Evolutionary conservation across 768 basidiomycete genomes (phyloP).

Genomic region (Strobilomyces echinocephalus): DNA sequence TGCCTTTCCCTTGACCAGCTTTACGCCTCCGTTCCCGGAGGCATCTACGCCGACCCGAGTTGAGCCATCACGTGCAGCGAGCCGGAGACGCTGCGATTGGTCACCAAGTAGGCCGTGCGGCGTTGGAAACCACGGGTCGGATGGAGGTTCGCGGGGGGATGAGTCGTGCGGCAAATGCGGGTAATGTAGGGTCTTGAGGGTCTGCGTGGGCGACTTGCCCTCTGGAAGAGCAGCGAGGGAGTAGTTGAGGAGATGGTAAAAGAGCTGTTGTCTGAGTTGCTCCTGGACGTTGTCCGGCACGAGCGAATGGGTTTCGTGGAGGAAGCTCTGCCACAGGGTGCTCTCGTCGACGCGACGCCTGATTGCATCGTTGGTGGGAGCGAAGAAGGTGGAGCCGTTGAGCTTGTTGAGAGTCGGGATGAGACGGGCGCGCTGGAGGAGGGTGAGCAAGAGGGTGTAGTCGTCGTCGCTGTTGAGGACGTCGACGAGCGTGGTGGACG

Average conservation of each 20-base stretch:
- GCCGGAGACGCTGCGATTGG: slow-evolving; percentile 75
- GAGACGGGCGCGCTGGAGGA: slow-evolving; percentile 81
- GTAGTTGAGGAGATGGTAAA: slow-evolving; percentile 91
- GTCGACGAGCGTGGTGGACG: slow-evolving; percentile 69
- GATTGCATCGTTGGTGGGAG: slow-evolving; percentile 92
- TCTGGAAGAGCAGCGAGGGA: slow-evolving; percentile 49
- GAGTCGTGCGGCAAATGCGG: slow-evolving; percentile 57
- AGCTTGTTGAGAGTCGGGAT: slow-evolving; percentile 90
- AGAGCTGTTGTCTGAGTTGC: slow-evolving; percentile 81
- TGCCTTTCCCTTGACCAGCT: slow-evolving; percentile 52
- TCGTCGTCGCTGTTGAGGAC: slow-evolving; percentile 70
- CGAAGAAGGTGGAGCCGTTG: slow-evolving; percentile 81
- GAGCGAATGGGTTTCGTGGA: slow-evolving; percentile 26
- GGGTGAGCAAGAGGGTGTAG: slow-evolving; percentile 66
- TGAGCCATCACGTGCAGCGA: slow-evolving; percentile 46
- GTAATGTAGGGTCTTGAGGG: slow-evolving; percentile 63
- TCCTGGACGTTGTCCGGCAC: slow-evolving; percentile 78
- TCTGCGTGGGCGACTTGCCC: slow-evolving; percentile 29
- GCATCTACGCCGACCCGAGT: slow-evolving; percentile 69
- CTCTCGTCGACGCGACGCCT: slow-evolving; percentile 38
- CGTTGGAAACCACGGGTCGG: slow-evolving; percentile 81
- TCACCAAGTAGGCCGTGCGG: slow-evolving; percentile 79
- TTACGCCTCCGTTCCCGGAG: slow-evolving; percentile 69
- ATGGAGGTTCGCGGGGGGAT: slow-evolving; percentile 63
- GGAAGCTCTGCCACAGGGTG: slow-evolving; percentile 30